Evolutionary conservation across 2,329 filamentous ascomycete genomes (phyloP), one percentile per base, ranked within the genome.

Genomic region (Colletotrichum abscissum): DNA sequence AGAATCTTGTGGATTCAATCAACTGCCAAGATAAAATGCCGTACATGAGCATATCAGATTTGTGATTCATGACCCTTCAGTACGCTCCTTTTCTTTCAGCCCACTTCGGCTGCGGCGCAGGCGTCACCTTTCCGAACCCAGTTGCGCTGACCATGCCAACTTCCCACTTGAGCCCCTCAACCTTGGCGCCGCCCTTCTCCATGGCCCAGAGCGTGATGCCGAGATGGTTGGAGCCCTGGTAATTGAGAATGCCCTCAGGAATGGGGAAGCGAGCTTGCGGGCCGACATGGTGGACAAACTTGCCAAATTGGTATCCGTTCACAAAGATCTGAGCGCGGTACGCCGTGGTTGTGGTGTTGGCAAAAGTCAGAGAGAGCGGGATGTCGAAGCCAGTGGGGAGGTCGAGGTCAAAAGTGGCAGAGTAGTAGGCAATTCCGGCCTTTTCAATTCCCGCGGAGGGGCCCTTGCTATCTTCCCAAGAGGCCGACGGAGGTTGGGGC

Each of bases 241-340:
- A 92, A 78, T 94, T 88, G 75, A 93, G 82, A 35, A 94, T 82
- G 26, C 92, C 92, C 81, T 93, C 88, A 0, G 92, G 92, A 8
- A 94, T 89, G 4, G 92, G 92, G 81, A 90, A 94, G 4, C 81
- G 84, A 0, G 86, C 89, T 83, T 94, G 92, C 4, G 93, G 93
- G 0, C 93, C 92, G 26, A 94, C 83, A 76, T 94, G 92, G 76
- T 89, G 90, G 5, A 89, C 81, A 58, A 79, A 82, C 76, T 83
- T 82, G 63, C 84, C 83, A 73, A 90, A 93, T 81, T 94, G 92
- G 81, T 90, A 94, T 2, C 92, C 92, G 77, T 94, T 94, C 62
- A 94, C 88, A 76, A 88, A 94, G 6, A 94, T 79, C 81, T 92
- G 89, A 2, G 84, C 88, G 38, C 92, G 85, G 76, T 91, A 92